Evolutionary conservation across 176 grass and related monocot species (phyloP), one percentile per base, ranked within the genome.

Genomic region (Carex pumila): DNA sequence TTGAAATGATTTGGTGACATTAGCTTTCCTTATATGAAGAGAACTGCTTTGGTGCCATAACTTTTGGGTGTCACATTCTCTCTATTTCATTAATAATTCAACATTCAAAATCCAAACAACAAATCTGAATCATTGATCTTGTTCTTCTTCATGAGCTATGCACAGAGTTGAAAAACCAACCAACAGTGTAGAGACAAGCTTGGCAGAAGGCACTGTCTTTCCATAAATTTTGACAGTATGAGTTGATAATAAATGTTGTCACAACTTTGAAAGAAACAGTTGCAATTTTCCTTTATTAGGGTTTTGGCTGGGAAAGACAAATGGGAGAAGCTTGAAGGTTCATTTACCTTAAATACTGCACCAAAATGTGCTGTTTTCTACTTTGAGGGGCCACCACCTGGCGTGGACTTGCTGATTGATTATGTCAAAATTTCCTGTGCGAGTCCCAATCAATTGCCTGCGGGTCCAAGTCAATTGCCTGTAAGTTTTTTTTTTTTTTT

Each of bases 281-380:
- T 81, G 57, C 17, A 18, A 83, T 53, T 65, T 74, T 72, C 13
- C 29, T 88, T 47, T 75, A 25, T 84, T 66, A 88, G 86, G 60
- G 68, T 81, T 50, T 57, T 71, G 53, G 68, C 61, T 30, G 78
- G 80, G 19, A 83, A 78, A 68, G 80, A 78, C 45, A 61, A 69
- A 63, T 97, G 92, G 94, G 92, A 91, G 65, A 97, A 89, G 85
- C 82, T 97, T 65, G 92, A 94, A 89, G 92, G 94, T 87, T 91
- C 89, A 25, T 97, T 97, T 84, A 82, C 89, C 61, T 67, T 94
- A 59, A 87, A 74, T 76, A 91, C 74, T 82, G 63, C 82, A 72
- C 88, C 85, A 43, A 88, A 61, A 84, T 79, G 53, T 53, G 55
- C 83, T 72, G 61, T 97, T 53, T 91, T 97, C 86, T 97, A 88